Evolutionary conservation across 2,329 filamentous ascomycete genomes (phyloP).

Genomic region (Neonectria neomacrospora): DNA sequence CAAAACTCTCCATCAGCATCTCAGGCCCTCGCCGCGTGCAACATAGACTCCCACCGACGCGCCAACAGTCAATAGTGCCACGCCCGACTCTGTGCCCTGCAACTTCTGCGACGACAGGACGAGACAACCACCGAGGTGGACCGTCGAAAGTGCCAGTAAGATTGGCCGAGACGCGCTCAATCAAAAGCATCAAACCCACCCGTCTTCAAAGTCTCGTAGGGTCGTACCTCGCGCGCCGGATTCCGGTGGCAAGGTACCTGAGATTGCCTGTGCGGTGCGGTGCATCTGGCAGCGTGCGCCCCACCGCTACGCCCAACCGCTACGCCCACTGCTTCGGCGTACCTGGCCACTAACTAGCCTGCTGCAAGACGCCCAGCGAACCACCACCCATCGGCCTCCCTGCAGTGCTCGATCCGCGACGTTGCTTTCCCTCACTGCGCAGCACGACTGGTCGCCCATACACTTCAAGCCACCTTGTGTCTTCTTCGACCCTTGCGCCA

Average conservation of each 20-base stretch:
- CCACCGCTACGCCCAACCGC: slow-evolving; percentile 25
- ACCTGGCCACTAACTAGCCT: slow-evolving; percentile 16
- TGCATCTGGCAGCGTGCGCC: slow-evolving; percentile 22
- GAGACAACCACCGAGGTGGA: slow-evolving; percentile 18
- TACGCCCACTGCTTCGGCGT: slow-evolving; percentile 29
- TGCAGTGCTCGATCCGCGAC: slow-evolving; percentile 43
- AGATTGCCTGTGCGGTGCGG: background rate
- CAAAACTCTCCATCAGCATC: slow-evolving; percentile 24
- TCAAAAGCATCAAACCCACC: slow-evolving; percentile 13
- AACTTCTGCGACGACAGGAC: slow-evolving; percentile 6
- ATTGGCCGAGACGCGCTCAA: slow-evolving; percentile 22
- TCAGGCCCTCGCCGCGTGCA: background rate
- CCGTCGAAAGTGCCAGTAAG: slow-evolving; percentile 23
- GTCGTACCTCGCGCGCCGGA: slow-evolving; percentile 17
- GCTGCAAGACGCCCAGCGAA: slow-evolving; percentile 27
- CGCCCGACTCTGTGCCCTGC: slow-evolving; percentile 13
- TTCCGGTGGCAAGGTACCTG: slow-evolving; percentile 17
- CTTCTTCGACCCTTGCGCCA: slow-evolving; percentile 44
- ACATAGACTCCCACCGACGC: background rate
- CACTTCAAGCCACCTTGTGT: slow-evolving; percentile 50
- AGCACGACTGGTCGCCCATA: slow-evolving; percentile 40
- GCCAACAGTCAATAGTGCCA: slow-evolving; percentile 15
- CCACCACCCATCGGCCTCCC: slow-evolving; percentile 42
- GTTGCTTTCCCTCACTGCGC: slow-evolving; percentile 44
- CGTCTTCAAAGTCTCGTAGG: background rate